phyloP scores from a whole-genome alignment of 129 eudicot genomes.

The Flaveria bidentis region DNA sequence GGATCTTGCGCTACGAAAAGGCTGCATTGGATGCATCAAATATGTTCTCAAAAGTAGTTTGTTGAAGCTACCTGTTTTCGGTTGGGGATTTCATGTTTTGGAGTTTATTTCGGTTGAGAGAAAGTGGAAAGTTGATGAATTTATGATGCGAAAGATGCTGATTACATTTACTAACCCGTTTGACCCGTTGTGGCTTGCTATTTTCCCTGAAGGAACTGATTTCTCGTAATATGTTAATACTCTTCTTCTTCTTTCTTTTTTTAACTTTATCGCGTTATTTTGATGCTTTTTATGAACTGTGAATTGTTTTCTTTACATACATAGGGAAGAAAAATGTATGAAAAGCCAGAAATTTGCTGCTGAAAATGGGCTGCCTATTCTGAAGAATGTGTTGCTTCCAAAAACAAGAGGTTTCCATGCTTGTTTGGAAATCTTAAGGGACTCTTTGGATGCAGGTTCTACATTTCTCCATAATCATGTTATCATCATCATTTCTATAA shows the following conservation, averaged over 20 bases:
- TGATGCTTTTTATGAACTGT: not conserved
- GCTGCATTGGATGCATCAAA: constrained; percentile 71
- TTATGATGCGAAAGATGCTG: constrained; percentile 57
- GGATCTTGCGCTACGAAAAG: constrained; percentile 82
- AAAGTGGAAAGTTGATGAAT: constrained; percentile 84
- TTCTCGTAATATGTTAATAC: constrained; percentile 51
- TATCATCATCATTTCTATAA: not conserved
- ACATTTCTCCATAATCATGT: constrained; percentile 11
- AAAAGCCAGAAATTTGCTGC: constrained; percentile 75
- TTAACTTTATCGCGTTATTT: constrained; percentile 3
- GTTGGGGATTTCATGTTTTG: constrained; percentile 86
- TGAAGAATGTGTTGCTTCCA: constrained; percentile 84
- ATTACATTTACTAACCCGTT: constrained; percentile 45
- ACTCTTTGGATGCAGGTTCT: constrained; percentile 84
- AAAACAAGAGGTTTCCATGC: constrained; percentile 74
- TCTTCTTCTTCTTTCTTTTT: constrained; percentile 2
- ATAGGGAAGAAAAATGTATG: constrained; percentile 73
- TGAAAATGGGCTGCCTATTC: constrained; percentile 67
- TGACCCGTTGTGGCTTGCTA: constrained; percentile 82
- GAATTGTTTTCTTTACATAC: not conserved
- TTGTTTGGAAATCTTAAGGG: constrained; percentile 69
- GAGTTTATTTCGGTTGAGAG: constrained; percentile 90
- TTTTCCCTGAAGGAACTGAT: constrained; percentile 96
- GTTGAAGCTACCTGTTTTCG: constrained; percentile 79
- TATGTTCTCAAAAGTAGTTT: constrained; percentile 84